Evolutionary conservation across 176 grass and related monocot species (phyloP), one percentile per base, ranked within the genome.

Genomic region (Bolboschoenus planiculmis): DNA sequence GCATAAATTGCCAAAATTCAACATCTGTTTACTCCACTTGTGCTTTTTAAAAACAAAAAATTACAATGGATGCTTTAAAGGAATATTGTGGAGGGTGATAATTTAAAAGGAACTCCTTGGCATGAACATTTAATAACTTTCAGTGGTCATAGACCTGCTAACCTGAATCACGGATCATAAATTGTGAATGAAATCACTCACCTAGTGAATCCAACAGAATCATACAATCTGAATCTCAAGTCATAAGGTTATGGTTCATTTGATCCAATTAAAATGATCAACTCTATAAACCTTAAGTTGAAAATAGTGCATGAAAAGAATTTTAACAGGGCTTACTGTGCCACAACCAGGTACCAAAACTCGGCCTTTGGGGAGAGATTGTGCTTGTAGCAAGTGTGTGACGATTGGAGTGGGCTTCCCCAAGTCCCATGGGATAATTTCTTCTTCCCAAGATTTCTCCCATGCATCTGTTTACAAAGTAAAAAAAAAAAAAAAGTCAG

Each of bases 271-370:
- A 55, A 76, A 14, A 20, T 3, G 18, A 37, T 40, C 1, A 30
- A 3, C 29, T 46, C 23, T 27, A 24, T 4, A 84, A 76, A 31
- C 24, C 75, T 36, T 9, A 74, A 74, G 2, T 15, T 18, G 33
- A 33, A 18, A 63, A 80, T 39, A 47, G 11, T 43, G 16, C 4
- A 27, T 34, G 53, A 84, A 48, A 6, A 43, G 35, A 64, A 50
- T 50, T 29, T 16, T 18, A 24, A 50, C 0, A 4, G 35, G 21
- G 23, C 83, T 86, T 86, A 90, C 91, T 85, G 66, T 93, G 61
- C 96, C 92, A 36, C 96, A 98, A 87, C 92, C 90, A 15, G 92
- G 96, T 70, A 95, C 92, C 79, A 98, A 86, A 77, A 85, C 90
- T 76, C 87, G 92, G 31, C 96, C 96, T 61, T 82, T 98, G 4